Conservation (phyloP, 2,329 filamentous ascomycete species). For the Fusarium temperatum region DNA sequence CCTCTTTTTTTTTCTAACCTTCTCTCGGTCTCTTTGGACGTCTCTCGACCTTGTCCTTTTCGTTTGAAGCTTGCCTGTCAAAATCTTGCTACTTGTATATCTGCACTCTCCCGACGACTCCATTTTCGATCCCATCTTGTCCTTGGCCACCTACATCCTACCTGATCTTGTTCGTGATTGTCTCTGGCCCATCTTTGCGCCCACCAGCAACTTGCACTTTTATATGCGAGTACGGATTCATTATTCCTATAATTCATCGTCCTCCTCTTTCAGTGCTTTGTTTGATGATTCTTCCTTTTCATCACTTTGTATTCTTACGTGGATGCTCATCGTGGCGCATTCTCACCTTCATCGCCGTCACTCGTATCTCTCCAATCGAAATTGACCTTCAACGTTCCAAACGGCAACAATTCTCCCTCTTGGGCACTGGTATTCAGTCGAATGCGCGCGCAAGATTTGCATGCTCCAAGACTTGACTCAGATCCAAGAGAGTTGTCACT, state of each 20-base stretch:
- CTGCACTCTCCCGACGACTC: conserved; percentile 11
- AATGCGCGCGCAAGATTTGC: conserved; percentile 4
- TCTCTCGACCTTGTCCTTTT: conserved; percentile 6
- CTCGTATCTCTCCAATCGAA: background rate
- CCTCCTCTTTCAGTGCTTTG: background rate
- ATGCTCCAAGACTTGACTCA: conserved; percentile 19
- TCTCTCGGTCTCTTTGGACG: background rate
- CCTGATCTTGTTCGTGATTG: conserved; percentile 21
- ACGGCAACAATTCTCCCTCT: conserved; percentile 9
- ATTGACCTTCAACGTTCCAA: conserved; percentile 20
- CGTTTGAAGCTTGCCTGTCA: background rate
- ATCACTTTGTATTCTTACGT: background rate
- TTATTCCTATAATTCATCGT: background rate
- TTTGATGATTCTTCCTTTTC: background rate
- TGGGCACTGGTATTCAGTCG: conserved; percentile 22
- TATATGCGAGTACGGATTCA: conserved; percentile 5
- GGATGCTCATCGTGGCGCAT: conserved; percentile 1
- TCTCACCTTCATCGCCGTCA: conserved; percentile 3
- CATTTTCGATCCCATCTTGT: conserved; percentile 17
- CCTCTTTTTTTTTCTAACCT: background rate
- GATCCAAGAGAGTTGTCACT: conserved; percentile 19
- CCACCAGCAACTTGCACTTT: conserved; percentile 16
- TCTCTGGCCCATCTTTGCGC: conserved; percentile 33
- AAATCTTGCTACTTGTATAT: background rate
- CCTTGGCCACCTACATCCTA: background rate